Percentiles rank a stretch among this genome's conserved stretches.
These are phyloP conservation scores for Monascus ruber DNA, from an alignment of 2,329 filamentous ascomycete genomes.

Conservation along the genomic window DNA sequence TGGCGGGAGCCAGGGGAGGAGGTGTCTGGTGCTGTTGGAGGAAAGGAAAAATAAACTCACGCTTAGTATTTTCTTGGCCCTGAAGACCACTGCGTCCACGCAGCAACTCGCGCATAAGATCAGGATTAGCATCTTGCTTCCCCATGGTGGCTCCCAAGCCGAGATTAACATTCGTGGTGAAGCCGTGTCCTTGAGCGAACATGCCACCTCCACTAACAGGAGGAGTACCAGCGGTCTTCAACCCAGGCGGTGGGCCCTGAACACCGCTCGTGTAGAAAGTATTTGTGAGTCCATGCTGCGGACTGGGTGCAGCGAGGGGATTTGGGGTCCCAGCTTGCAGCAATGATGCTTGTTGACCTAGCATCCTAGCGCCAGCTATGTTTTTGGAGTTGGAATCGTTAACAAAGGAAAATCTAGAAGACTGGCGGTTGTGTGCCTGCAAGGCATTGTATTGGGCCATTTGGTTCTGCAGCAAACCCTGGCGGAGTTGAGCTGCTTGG, in stretches of 20 bases:
- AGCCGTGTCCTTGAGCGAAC: constrained; percentile 81
- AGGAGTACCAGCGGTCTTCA: constrained; percentile 90
- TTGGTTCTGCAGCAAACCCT: constrained; percentile 35
- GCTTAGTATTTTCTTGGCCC: constrained; percentile 79
- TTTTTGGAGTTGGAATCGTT: constrained; percentile 52
- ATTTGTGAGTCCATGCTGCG: constrained; percentile 37
- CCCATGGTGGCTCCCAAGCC: constrained; percentile 52
- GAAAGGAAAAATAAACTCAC: constrained; percentile 96
- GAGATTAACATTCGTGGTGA: constrained; percentile 51
- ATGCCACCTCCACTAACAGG: constrained; percentile 68
- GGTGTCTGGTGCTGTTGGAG: constrained; percentile 80
- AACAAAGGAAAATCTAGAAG: constrained; percentile 77
- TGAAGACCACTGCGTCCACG: constrained; percentile 60
- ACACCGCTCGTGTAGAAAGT: constrained; percentile 78
- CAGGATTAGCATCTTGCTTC: constrained; percentile 62
- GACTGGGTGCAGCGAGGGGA: constrained; percentile 25
- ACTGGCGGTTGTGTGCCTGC: constrained; percentile 66
- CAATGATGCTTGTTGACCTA: constrained; percentile 38
- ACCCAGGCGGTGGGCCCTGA: constrained; percentile 82
- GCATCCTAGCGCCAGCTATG: constrained; percentile 47
- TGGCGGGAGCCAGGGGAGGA: constrained; percentile 82
- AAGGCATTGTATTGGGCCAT: constrained; percentile 42
- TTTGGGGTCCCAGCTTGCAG: constrained; percentile 29
- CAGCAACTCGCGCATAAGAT: constrained; percentile 72
- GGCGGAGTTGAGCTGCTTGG: constrained; percentile 33